Evolutionary conservation across 306 rosid species (phyloP).

Genomic region (Nissolia schottii): DNA sequence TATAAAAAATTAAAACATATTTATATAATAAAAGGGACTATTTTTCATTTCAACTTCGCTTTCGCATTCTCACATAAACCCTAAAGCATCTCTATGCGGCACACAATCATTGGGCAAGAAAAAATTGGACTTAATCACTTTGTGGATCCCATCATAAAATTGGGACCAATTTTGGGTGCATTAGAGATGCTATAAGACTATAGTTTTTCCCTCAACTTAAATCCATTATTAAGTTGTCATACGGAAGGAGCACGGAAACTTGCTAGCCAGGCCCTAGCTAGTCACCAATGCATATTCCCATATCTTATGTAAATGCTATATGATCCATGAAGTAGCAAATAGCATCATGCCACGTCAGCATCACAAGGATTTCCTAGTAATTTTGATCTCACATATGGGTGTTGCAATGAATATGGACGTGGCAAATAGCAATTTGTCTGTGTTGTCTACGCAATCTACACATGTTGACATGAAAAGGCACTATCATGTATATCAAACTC

Average conservation of each 20-base stretch:
- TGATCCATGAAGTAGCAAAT: slow-evolving; percentile 28
- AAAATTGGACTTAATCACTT: too few relatives aligned
- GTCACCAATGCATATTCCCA: not conserved
- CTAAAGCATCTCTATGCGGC: too few relatives aligned
- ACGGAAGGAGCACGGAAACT: not conserved
- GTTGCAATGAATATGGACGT: not conserved
- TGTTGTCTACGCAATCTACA: not conserved
- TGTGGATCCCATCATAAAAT: too few relatives aligned
- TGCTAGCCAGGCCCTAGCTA: not conserved
- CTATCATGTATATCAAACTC: not conserved
- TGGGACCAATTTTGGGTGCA: too few relatives aligned
- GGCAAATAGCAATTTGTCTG: not conserved
- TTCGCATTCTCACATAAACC: too few relatives aligned
- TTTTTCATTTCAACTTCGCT: too few relatives aligned
- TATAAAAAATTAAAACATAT: too few relatives aligned
- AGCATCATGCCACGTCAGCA: slow-evolving; percentile 29
- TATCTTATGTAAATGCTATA: slow-evolving; percentile 3
- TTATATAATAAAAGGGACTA: too few relatives aligned
- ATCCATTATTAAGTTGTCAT: not conserved
- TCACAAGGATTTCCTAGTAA: slow-evolving; percentile 20
- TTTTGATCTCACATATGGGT: slow-evolving; percentile 11
- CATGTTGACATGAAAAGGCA: not conserved
- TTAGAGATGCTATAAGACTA: too few relatives aligned
- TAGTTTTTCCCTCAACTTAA: too few relatives aligned
- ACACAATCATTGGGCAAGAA: too few relatives aligned